Evolutionary conservation across 805 yeast genomes (phyloP).

Genomic region (Lachancea dasiensis): DNA sequence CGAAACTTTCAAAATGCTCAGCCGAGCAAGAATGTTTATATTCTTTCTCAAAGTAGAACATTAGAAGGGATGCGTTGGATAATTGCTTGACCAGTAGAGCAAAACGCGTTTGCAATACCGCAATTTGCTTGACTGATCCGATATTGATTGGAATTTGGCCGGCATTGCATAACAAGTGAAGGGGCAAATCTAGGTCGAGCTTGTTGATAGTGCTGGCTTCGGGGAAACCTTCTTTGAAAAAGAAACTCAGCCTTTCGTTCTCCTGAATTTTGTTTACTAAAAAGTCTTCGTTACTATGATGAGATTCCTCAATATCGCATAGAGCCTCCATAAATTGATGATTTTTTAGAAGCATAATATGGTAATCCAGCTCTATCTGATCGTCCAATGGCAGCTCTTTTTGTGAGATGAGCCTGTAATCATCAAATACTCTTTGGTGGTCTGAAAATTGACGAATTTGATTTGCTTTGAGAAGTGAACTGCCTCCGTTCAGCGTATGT

Average conservation of each 20-base stretch:
- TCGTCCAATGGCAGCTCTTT: slow-evolving; percentile 9
- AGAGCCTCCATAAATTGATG: slow-evolving; percentile 10
- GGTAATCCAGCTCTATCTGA: slow-evolving; percentile 9
- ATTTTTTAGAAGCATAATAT: slow-evolving; percentile 9
- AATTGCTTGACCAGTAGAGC: slow-evolving; percentile 7
- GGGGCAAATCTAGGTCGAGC: slow-evolving; percentile 3
- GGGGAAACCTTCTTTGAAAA: slow-evolving; percentile 8
- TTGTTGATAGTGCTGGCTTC: slow-evolving; percentile 3
- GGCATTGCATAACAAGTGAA: slow-evolving; percentile 4
- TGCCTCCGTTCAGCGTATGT: slow-evolving; percentile 8
- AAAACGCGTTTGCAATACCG: slow-evolving; percentile 5
- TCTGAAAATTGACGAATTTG: slow-evolving; percentile 8
- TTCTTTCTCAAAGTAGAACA: slow-evolving; percentile 10
- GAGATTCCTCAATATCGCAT: slow-evolving; percentile 5
- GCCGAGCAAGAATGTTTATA: neutral
- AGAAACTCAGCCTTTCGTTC: slow-evolving; percentile 6
- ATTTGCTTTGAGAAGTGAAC: slow-evolving; percentile 5
- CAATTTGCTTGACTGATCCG: slow-evolving; percentile 5
- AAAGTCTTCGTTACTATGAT: slow-evolving; percentile 6
- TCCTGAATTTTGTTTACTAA: slow-evolving; percentile 7
- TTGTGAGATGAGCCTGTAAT: slow-evolving; percentile 6
- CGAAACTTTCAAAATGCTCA: slow-evolving; percentile 2
- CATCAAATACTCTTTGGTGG: slow-evolving; percentile 9
- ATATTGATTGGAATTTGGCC: slow-evolving; percentile 7
- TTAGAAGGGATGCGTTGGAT: slow-evolving; percentile 9